Base-by-base conservation (phyloP, 139 green algal genomes). In the Zygnema circumcarinatum region DNA sequence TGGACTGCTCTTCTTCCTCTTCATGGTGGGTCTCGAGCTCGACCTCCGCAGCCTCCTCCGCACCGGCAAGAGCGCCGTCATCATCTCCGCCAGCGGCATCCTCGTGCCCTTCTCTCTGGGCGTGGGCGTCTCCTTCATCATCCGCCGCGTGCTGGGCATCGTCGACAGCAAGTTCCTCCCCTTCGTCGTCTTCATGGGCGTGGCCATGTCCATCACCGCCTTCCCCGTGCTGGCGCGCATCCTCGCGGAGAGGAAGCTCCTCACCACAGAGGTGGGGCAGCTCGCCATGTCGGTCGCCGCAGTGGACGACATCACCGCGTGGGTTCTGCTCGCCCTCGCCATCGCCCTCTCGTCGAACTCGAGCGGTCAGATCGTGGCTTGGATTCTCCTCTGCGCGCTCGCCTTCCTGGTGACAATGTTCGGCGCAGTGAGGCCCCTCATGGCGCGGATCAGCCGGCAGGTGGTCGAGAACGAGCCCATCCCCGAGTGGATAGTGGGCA, bases 1-100 rank as follows among this genome's bases (percentile, higher is more conserved):
- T 11, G 91, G 91, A 22, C 79, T 93, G 31, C 89, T 93, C 31
- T 91, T 87, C 69, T 93, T 92, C 84, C 88, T 93, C 69, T 93
- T 93, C 79, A 79, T 92, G 38, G 47, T 93, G 35, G 91, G 91
- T 21, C 81, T 91, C n/a, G 91, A 93, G 86, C 85, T 93, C 41
- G 91, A 93, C 75, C 81, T 83, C 35, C 31, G 22, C 2, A 42
- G 79, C 21, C 36, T 93, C 39, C 38, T 38, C 11, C 76, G 69
- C 32, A 81, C 88, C 25, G 83, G 84, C 38, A 81, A 72, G 62
- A 33, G 53, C n/a, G 81, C 84, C 32, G n/a, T 88, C 20, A 53
- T 81, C 1, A 93, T 93, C 16, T 85, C 90, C n/a, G 42, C 82
- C 0, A 81, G 38, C 22, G 88, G 89, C 1, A 93, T 93, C 40